Evolutionary conservation across 768 basidiomycete species (phyloP).

Genomic region (Auricularia auricula-judae): DNA sequence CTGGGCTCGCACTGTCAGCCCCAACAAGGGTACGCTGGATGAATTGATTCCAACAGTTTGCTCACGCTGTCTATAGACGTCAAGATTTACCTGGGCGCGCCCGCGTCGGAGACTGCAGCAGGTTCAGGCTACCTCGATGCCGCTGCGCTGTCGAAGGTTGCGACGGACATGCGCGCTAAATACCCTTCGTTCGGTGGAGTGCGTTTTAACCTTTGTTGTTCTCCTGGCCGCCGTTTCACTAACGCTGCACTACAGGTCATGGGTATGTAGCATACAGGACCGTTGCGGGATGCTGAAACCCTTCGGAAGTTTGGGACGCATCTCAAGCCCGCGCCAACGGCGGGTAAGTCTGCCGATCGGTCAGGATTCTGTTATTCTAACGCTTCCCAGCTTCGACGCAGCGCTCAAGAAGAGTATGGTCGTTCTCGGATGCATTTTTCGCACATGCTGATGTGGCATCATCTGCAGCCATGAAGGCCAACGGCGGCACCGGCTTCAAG

Average conservation of each 20-base stretch:
- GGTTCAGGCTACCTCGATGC: conserved; percentile 15
- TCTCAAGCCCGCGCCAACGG: conserved; percentile 26
- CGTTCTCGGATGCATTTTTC: too few relatives aligned
- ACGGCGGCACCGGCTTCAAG: conserved; percentile 53
- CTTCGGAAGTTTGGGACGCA: conserved; percentile 38
- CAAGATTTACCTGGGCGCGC: conserved; percentile 11
- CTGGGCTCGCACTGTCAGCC: conserved; percentile 6
- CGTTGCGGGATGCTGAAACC: too few relatives aligned
- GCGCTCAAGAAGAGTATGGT: conserved; percentile 38
- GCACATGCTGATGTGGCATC: conserved; percentile 17
- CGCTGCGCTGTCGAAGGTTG: conserved; percentile 3
- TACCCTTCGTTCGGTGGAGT: conserved; percentile 53
- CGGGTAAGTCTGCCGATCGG: conserved; percentile 15
- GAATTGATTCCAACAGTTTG: background rate
- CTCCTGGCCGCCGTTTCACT: background rate
- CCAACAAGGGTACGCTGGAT: conserved; percentile 1
- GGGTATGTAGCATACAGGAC: background rate
- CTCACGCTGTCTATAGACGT: conserved; percentile 26
- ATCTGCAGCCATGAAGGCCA: conserved; percentile 23
- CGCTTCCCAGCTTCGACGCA: background rate
- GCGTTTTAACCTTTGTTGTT: background rate
- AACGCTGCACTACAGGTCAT: background rate
- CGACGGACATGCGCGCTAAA: conserved; percentile 3
- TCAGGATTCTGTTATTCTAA: background rate
- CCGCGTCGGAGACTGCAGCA: conserved; percentile 7